Evolutionary conservation across 2,329 filamentous ascomycete genomes (phyloP).

Genomic region (Neopestalotiopsis sp.): DNA sequence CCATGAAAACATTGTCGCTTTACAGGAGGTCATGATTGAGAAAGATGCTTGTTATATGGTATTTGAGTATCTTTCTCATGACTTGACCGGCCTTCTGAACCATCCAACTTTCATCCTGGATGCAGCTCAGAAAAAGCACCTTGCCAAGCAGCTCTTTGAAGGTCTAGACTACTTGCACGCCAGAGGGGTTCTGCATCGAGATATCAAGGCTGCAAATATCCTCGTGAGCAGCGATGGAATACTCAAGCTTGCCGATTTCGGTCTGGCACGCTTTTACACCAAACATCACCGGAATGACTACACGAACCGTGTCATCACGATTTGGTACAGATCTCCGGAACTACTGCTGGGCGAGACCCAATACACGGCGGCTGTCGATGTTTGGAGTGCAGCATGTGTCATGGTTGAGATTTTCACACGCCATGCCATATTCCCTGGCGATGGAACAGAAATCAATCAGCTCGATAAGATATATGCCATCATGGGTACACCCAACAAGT

Average conservation of each 20-base stretch:
- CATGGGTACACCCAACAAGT: constrained; percentile 83
- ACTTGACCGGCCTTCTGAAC: constrained; percentile 92
- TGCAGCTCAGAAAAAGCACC: constrained; percentile 85
- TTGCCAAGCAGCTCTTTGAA: constrained; percentile 91
- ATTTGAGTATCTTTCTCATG: constrained; percentile 96
- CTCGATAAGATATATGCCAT: constrained; percentile 96
- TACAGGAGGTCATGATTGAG: constrained; percentile 97
- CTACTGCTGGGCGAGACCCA: constrained; percentile 89
- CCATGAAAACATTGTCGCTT: constrained; percentile 80
- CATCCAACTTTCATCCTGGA: constrained; percentile 91
- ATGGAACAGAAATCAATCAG: constrained; percentile 94
- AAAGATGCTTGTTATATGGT: constrained; percentile 99
- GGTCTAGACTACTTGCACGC: constrained; percentile 93
- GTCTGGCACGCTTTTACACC: constrained; percentile 92
- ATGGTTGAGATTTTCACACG: constrained; percentile 96
- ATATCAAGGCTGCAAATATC: constrained; percentile 98
- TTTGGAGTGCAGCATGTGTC: constrained; percentile 97
- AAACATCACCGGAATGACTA: constrained; percentile 93
- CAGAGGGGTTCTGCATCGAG: constrained; percentile 91
- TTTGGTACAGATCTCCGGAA: constrained; percentile 95
- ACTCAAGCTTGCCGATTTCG: constrained; percentile 94
- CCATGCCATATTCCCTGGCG: constrained; percentile 92
- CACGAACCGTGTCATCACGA: constrained; percentile 97
- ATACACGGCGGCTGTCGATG: constrained; percentile 88
- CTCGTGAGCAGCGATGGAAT: constrained; percentile 88